These are phyloP conservation scores for Fennellomyces sp. DNA, from an alignment of 371 early-diverging fungal genomes.

Conservation along the genomic window DNA sequence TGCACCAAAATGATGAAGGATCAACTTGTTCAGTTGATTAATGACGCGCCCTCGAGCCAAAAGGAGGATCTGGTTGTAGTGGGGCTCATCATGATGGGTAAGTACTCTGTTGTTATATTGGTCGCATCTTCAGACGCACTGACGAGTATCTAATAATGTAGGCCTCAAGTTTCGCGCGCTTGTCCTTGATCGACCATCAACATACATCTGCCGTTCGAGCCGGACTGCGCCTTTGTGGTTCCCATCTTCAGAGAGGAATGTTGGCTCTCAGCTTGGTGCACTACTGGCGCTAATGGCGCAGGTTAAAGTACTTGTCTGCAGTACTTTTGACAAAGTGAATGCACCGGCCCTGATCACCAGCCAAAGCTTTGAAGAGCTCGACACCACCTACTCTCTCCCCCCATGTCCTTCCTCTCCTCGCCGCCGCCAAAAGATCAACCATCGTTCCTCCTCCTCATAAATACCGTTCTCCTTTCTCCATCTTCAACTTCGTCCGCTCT, in stretches of 20 bases:
- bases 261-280: constrained; percentile 1
- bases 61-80: constrained; percentile 1
- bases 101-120: background rate
- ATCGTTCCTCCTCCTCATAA: too few relatives aligned
- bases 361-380: background rate
- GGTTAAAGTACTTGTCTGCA: background rate
- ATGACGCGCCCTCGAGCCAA: background rate
- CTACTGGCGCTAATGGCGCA: background rate
- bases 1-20: constrained; percentile 29
- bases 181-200: constrained; percentile 10
- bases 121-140: background rate
- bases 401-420: background rate
- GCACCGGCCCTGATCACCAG: background rate
- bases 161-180: constrained; percentile 7
- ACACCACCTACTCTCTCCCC: background rate
- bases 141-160: too few relatives aligned
- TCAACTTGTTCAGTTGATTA: constrained; percentile 9
- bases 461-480: too few relatives aligned
- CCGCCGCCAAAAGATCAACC: background rate
- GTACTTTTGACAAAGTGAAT: background rate
- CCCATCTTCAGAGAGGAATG: constrained; percentile 11
- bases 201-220: constrained; percentile 11
- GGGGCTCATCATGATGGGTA: constrained; percentile 15
- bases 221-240: constrained; percentile 4
- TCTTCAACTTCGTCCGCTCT: too few relatives aligned